Evolutionary conservation across 2,329 filamentous ascomycete genomes (phyloP).

Genomic region (Pyrenophora seminiperda): DNA sequence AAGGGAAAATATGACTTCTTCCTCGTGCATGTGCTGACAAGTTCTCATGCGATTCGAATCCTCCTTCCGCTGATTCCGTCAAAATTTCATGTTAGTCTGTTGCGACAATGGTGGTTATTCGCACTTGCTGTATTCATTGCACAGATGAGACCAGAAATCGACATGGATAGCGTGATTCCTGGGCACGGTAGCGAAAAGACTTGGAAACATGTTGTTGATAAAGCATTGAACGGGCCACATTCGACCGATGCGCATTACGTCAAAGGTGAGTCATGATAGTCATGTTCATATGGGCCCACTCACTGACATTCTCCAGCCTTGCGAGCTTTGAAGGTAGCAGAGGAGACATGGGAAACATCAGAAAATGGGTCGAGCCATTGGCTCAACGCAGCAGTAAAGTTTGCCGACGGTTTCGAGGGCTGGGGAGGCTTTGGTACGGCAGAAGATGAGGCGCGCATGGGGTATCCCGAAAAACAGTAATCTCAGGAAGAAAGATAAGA

Average conservation of each 20-base stretch:
- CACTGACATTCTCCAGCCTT: conserved; percentile 57
- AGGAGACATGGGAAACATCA: conserved; percentile 67
- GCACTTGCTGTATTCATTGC: conserved; percentile 77
- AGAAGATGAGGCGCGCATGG: conserved; percentile 31
- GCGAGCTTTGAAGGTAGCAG: conserved; percentile 75
- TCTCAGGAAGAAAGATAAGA: background rate
- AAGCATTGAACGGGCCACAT: conserved; percentile 70
- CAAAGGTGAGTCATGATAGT: conserved; percentile 63
- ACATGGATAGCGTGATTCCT: conserved; percentile 64
- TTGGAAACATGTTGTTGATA: conserved; percentile 78
- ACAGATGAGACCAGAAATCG: conserved; percentile 73
- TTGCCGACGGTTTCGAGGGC: conserved; percentile 73
- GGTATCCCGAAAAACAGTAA: conserved; percentile 25
- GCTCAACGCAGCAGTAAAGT: conserved; percentile 70
- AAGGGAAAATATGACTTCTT: conserved; percentile 75
- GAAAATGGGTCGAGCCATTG: conserved; percentile 67
- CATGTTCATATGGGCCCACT: too few species aligned
- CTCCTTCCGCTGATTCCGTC: conserved; percentile 77
- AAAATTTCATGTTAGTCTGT: conserved; percentile 72
- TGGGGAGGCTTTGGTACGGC: conserved; percentile 61
- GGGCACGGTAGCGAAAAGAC: conserved; percentile 65
- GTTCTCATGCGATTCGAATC: conserved; percentile 83
- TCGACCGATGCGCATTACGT: conserved; percentile 81
- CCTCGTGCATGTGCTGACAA: conserved; percentile 77
- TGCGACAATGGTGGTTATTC: conserved; percentile 90